Conservation (phyloP, 2,329 filamentous ascomycete genomes). For the Hymenotorrendiella dingleyae region DNA sequence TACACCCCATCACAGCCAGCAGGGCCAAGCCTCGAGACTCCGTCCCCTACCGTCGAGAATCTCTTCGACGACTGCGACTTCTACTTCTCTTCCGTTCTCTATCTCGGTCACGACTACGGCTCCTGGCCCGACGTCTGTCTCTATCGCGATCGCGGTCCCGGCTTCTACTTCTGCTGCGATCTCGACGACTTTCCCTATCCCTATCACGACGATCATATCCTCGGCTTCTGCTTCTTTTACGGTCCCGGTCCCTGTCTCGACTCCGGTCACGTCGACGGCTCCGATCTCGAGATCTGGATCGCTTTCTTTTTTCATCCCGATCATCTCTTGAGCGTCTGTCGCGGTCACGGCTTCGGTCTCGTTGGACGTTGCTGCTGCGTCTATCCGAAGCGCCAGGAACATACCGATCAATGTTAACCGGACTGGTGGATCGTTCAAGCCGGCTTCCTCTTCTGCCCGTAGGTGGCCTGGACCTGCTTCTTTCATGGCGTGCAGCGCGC, state of each 20-base stretch:
- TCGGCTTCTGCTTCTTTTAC: neutral
- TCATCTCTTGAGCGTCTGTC: conserved; percentile 3
- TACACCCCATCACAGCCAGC: too few species aligned
- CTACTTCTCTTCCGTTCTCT: conserved; percentile 10
- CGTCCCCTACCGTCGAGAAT: neutral
- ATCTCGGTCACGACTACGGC: conserved; percentile 20
- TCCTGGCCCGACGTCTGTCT: conserved; percentile 9
- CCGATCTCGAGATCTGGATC: conserved; percentile 12
- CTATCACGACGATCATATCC: conserved; percentile 1
- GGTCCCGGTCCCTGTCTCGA: neutral
- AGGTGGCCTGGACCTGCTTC: conserved; percentile 27
- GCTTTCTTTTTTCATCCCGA: conserved; percentile 4
- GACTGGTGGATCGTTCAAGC: conserved; percentile 29
- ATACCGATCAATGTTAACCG: conserved; percentile 30
- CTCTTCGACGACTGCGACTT: conserved; percentile 11
- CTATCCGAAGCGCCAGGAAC: conserved; percentile 24
- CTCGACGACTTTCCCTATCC: conserved; percentile 2
- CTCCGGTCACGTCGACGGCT: conserved; percentile 14
- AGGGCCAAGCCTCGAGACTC: too few species aligned
- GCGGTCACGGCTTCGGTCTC: conserved; percentile 7
- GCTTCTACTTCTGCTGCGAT: conserved; percentile 10
- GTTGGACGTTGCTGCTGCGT: conserved; percentile 17
- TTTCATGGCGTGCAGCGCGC: conserved; percentile 22
- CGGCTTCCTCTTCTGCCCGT: conserved; percentile 22
- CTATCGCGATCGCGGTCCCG: conserved; percentile 20